Evolutionary conservation across 2,329 filamentous ascomycete genomes (phyloP).

Genomic region (Cercospora zeina): DNA sequence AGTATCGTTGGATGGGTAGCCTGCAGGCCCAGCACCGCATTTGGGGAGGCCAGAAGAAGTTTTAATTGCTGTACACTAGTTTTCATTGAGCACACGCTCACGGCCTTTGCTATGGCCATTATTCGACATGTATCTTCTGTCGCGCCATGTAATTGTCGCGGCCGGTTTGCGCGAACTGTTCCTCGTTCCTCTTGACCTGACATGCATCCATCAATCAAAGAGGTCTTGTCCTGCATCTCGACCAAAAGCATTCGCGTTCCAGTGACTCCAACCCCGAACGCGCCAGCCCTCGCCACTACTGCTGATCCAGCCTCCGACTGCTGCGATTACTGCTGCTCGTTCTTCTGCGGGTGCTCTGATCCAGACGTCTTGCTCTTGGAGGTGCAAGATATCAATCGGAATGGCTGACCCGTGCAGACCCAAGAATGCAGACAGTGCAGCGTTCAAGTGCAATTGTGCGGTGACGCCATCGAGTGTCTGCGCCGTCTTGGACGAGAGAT

Average conservation of each 20-base stretch:
- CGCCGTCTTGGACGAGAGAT: conserved; percentile 30
- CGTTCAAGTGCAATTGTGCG: conserved; percentile 61
- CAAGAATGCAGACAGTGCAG: conserved; percentile 67
- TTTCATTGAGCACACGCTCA: conserved; percentile 9
- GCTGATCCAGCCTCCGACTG: conserved; percentile 65
- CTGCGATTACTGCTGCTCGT: conserved; percentile 61
- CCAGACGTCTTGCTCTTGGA: conserved; percentile 60
- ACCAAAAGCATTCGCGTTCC: conserved; percentile 63
- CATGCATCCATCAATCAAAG: conserved; percentile 44
- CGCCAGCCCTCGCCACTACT: conserved; percentile 49
- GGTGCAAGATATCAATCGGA: conserved; percentile 68
- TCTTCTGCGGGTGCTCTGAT: conserved; percentile 65
- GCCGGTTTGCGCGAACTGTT: neutral
- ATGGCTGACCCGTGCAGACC: conserved; percentile 68
- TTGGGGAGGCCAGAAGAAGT: conserved; percentile 8
- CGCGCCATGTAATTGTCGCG: neutral
- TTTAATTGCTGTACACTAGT: conserved; percentile 32
- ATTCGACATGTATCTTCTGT: neutral
- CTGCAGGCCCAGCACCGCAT: conserved; percentile 12
- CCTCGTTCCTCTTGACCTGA: neutral
- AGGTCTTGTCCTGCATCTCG: conserved; percentile 48
- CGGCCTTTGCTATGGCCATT: conserved; percentile 14
- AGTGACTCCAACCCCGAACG: conserved; percentile 62
- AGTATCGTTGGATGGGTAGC: neutral
- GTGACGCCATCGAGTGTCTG: conserved; percentile 61